Evolutionary conservation across 257 asterid genomes (phyloP).

Genomic region (Ajuga chamaepitys): DNA sequence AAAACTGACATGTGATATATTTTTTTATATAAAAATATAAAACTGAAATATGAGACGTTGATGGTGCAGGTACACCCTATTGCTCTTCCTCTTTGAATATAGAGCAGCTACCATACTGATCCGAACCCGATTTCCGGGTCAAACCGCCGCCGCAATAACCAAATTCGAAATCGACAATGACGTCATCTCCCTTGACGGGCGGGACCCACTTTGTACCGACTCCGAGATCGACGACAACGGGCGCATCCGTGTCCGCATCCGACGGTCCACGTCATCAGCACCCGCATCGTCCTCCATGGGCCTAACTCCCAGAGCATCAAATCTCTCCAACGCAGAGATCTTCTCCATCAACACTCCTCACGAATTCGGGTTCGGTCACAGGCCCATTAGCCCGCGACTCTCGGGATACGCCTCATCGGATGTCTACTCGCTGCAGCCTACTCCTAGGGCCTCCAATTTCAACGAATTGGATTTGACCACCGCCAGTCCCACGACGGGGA

Average conservation of each 20-base stretch:
- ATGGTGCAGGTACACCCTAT: conserved; percentile 54
- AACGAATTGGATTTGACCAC: conserved; percentile 38
- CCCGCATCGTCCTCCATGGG: conserved; percentile 50
- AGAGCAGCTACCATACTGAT: conserved; percentile 59
- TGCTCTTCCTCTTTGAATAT: conserved; percentile 67
- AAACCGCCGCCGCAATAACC: conserved; percentile 52
- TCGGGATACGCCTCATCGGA: conserved; percentile 70
- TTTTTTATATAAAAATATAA: background rate
- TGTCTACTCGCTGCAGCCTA: conserved; percentile 66
- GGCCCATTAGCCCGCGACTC: conserved; percentile 45
- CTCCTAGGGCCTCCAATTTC: conserved; percentile 55
- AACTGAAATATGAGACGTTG: background rate
- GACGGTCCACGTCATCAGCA: conserved; percentile 59
- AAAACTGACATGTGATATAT: too few relatives aligned
- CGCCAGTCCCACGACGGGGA: conserved; percentile 30
- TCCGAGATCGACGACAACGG: conserved; percentile 52
- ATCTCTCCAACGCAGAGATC: conserved; percentile 54
- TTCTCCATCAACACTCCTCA: conserved; percentile 55
- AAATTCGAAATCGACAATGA: conserved; percentile 52
- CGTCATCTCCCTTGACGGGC: conserved; percentile 65
- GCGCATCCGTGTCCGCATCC: conserved; percentile 49
- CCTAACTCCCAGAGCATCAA: conserved; percentile 56
- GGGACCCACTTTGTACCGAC: conserved; percentile 65
- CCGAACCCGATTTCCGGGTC: conserved; percentile 53
- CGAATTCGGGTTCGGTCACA: conserved; percentile 43